Evolutionary conservation across 2,329 filamentous ascomycete species (phyloP).

Genomic region (Trichoderma hamatum): DNA sequence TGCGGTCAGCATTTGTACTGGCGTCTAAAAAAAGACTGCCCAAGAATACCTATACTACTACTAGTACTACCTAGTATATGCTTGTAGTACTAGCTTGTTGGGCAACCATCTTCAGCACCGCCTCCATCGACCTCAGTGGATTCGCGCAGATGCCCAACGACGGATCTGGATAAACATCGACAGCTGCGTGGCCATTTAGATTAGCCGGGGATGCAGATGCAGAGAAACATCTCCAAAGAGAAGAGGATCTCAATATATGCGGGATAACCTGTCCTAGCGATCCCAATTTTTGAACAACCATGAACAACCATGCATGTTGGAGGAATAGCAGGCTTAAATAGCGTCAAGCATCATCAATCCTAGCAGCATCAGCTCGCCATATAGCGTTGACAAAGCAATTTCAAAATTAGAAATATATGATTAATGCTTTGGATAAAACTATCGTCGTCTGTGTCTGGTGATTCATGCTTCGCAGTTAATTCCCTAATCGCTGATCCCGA

Average conservation of each 20-base stretch:
- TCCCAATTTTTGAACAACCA: background rate
- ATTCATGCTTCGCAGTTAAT: background rate
- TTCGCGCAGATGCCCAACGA: constrained; percentile 2
- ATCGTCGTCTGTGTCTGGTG: background rate
- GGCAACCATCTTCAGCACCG: constrained; percentile 6
- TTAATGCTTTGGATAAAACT: background rate
- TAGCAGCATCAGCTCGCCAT: background rate
- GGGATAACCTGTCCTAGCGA: background rate
- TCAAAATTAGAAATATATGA: background rate
- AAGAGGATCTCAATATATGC: background rate
- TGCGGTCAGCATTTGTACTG: constrained; percentile 17
- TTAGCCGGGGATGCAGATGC: background rate
- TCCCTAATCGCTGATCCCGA: background rate
- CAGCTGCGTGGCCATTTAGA: background rate
- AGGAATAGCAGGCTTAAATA: background rate
- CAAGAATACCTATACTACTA: too few relatives aligned
- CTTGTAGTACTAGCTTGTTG: background rate
- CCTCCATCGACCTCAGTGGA: constrained; percentile 1
- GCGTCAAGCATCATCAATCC: background rate
- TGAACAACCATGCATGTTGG: background rate
- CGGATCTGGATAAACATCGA: background rate
- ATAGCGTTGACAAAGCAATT: constrained; percentile 6
- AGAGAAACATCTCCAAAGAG: background rate
- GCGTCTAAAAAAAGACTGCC: constrained; percentile 16
- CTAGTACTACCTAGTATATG: too few relatives aligned